A percentile compares a stretch with the other conserved stretches of the same genome.
These are phyloP conservation scores for Ogataea nakhonphanomensis DNA, from an alignment of 805 yeast species.

Conservation along the genomic window DNA sequence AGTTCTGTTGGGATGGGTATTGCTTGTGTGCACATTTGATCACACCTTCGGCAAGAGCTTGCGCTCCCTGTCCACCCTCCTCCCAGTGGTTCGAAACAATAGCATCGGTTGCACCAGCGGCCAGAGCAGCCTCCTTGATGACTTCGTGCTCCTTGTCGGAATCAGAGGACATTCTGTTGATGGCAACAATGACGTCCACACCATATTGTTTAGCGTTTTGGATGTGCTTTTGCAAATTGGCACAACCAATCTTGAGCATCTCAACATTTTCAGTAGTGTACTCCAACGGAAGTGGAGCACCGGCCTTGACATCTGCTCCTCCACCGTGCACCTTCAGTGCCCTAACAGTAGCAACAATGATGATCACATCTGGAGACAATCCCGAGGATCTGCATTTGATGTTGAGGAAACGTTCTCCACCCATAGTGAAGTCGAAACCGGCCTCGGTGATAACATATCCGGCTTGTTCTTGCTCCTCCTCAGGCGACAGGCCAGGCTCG, in stretches of 20 bases:
- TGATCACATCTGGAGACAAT: constrained; percentile 81
- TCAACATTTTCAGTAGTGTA: constrained; percentile 81
- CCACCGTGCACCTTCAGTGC: constrained; percentile 98
- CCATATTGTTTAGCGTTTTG: constrained; percentile 80
- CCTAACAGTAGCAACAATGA: constrained; percentile 91
- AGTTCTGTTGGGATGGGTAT: constrained; percentile 34
- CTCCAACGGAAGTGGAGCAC: constrained; percentile 77
- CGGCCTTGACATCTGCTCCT: constrained; percentile 95
- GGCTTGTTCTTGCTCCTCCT: constrained; percentile 37
- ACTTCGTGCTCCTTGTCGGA: constrained; percentile 74
- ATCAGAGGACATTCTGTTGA: constrained; percentile 83
- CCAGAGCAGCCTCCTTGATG: constrained; percentile 73
- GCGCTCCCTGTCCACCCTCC: constrained; percentile 89
- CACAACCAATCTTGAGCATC: constrained; percentile 72
- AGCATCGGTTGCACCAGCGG: constrained; percentile 93
- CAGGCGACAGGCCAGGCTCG: constrained; percentile 38
- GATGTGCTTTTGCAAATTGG: constrained; percentile 88
- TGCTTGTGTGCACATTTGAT: constrained; percentile 58
- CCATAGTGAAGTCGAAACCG: constrained; percentile 98
- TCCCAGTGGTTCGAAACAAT: constrained; percentile 93
- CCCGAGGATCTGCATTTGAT: constrained; percentile 94
- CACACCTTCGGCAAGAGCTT: constrained; percentile 80
- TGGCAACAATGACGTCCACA: constrained; percentile 91
- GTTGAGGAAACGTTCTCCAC: constrained; percentile 95
- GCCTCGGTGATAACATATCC: constrained; percentile 98